A percentile compares a stretch with the other conserved stretches of the same genome.
These are phyloP conservation scores for Xylaria hypoxylon DNA, from an alignment of 2,329 filamentous ascomycete genomes.

Conservation along the genomic window DNA sequence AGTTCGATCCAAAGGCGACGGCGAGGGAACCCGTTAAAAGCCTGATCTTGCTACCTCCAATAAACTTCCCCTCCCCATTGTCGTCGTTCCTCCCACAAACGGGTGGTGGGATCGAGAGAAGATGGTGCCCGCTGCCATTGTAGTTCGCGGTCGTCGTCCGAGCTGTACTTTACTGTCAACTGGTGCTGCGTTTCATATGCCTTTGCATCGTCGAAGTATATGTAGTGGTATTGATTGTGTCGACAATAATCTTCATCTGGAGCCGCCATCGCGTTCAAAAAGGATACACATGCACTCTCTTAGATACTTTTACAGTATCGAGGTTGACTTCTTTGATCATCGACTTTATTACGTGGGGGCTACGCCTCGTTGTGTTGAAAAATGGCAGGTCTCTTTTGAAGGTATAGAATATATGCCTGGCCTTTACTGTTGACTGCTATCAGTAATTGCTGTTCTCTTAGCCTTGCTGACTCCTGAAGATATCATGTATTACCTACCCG, in stretches of 20 bases:
- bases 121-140: neutral
- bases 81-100: neutral
- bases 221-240: neutral
- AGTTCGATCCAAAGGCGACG: conserved; percentile 7
- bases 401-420: too few species aligned
- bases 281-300: neutral
- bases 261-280: neutral
- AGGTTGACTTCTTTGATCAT: too few species aligned
- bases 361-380: too few species aligned
- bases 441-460: too few species aligned
- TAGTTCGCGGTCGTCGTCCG: conserved; percentile 11
- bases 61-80: too few species aligned
- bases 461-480: too few species aligned
- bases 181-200: neutral
- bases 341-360: too few species aligned
- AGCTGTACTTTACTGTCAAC: conserved; percentile 3
- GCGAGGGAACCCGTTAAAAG: conserved; percentile 18
- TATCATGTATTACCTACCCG: too few species aligned
- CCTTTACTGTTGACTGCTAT: too few species aligned
- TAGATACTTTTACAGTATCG: neutral
- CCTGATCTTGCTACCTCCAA: too few species aligned
- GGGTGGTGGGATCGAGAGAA: neutral
- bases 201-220: neutral
- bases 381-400: too few species aligned
- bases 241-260: neutral